A percentile compares a stretch with the other conserved stretches of the same genome.
Conservation (phyloP, 176 grass and related monocot species). For the Lolium perenne region DNA sequence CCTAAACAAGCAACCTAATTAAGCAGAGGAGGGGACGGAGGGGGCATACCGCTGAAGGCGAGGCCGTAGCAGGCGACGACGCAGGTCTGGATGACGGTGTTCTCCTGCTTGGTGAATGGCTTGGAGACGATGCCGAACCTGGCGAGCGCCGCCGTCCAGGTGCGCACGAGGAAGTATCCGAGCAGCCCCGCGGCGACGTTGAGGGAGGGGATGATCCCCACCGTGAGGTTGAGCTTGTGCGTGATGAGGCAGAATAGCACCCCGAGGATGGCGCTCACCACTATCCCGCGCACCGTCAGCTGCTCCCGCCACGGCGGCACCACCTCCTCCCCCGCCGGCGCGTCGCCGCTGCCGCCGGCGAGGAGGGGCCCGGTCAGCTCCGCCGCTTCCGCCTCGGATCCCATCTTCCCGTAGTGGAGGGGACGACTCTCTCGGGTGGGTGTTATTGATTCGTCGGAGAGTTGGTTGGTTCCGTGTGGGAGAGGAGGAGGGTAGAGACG, state of each 20-base stretch:
- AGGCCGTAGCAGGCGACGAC: constrained; percentile 82
- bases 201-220: constrained; percentile 63
- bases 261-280: constrained; percentile 61
- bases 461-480: not conserved
- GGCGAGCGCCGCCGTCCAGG: constrained; percentile 55
- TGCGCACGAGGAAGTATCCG: constrained; percentile 67
- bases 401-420: constrained; percentile 40
- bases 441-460: not conserved
- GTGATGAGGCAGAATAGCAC: constrained; percentile 76
- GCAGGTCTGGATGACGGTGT: constrained; percentile 84
- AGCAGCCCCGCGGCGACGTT: constrained; percentile 69
- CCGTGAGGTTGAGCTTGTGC: constrained; percentile 73
- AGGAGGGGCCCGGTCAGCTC: constrained; percentile 46
- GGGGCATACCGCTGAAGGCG: constrained; percentile 68
- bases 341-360: constrained; percentile 10
- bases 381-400: constrained; percentile 23
- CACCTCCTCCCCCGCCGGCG: not conserved
- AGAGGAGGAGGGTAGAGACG: not conserved
- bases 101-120: constrained; percentile 92
- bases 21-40: not conserved
- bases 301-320: constrained; percentile 70
- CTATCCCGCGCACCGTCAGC: constrained; percentile 55
- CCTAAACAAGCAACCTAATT: too few species aligned
- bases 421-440: not conserved
- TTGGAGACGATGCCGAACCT: constrained; percentile 51